Evolutionary conservation across 176 grass and related monocot genomes (phyloP), one percentile per base, ranked within the genome.

Genomic region (Phoenix roebelenii): DNA sequence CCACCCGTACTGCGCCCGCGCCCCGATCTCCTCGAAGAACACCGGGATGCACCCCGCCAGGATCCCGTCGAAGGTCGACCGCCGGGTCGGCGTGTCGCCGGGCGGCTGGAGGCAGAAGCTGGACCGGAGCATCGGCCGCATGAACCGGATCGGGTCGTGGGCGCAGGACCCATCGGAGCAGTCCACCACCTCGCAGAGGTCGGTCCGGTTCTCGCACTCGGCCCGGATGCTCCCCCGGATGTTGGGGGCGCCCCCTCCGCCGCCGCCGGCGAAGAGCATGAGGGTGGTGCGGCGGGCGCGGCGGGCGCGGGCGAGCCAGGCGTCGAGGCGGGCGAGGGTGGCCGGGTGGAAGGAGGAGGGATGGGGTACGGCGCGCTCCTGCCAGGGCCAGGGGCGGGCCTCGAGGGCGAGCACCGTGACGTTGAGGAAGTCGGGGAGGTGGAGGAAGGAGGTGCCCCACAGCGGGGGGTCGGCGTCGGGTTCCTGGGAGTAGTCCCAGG

Each of bases 351-450:
- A 91, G 1, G 83, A 82, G n/a, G 84, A 91, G 44, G 75, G 75
- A 57, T 84, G 72, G 19, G 92, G 87, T 70, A 91, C 53, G 0
- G 92, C 87, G 72, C 91, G 92, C 79, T 97, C 87, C 76, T 97
- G 92, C 83, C 87, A 87, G 4, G 87, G 84, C 87, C 83, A 88
- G 0, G 65, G 53, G 25, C 87, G 80, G 12, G 81, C 77, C 66
- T 97, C 87, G 0, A 82, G n/a, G 3, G 78, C 62, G 23, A 91
- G 68, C 44, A 87, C 70, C 14, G 84, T 88, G 72, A 91, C 52
- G 74, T 97, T 91, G 57, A 74, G 71, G 51, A 90, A 71, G 68
- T 77, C 80, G 20, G 77, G 68, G 15, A 83, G 87, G 19, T 63
- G 71, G 15, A 91, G 58, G 50, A 97, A 97, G 19, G 81, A 83